Evolutionary conservation across 768 basidiomycete genomes (phyloP).

Genomic region (Lactifluus piperatus): DNA sequence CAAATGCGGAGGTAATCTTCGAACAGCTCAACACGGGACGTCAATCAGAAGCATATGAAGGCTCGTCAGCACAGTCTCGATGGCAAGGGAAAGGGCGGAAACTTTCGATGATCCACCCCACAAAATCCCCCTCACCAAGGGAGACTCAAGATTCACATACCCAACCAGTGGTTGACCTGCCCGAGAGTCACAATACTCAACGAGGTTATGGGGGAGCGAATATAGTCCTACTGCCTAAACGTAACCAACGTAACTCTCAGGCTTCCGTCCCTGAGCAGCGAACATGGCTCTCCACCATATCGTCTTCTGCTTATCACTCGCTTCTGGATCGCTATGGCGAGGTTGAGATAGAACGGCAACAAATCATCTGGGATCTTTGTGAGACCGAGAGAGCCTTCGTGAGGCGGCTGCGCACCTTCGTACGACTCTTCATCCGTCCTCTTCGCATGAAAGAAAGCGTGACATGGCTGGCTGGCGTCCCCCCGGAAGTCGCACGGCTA

Average conservation of each 20-base stretch:
- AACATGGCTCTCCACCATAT: slow-evolving; percentile 20
- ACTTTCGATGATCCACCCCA: not conserved
- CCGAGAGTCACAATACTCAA: not conserved
- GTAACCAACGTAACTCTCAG: not conserved
- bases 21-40: slow-evolving; percentile 5
- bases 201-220: not conserved
- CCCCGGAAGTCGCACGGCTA: slow-evolving; percentile 54
- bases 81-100: not conserved
- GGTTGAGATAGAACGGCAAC: slow-evolving; percentile 53
- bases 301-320: slow-evolving; percentile 27
- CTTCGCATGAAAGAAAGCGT: slow-evolving; percentile 63
- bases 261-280: slow-evolving; percentile 9
- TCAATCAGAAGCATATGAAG: not conserved
- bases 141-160: not conserved
- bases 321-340: slow-evolving; percentile 36
- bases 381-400: slow-evolving; percentile 66
- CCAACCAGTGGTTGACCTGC: not conserved
- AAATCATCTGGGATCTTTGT: slow-evolving; percentile 58
- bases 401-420: slow-evolving; percentile 50
- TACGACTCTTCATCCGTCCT: slow-evolving; percentile 69
- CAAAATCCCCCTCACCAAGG: not conserved
- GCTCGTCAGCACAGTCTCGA: not conserved
- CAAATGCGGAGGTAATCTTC: slow-evolving; percentile 14
- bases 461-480: slow-evolving; percentile 76
- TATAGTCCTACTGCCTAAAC: not conserved